phyloP scores from a whole-genome alignment of 345 rosid species.

The Moricandia arvensis region DNA sequence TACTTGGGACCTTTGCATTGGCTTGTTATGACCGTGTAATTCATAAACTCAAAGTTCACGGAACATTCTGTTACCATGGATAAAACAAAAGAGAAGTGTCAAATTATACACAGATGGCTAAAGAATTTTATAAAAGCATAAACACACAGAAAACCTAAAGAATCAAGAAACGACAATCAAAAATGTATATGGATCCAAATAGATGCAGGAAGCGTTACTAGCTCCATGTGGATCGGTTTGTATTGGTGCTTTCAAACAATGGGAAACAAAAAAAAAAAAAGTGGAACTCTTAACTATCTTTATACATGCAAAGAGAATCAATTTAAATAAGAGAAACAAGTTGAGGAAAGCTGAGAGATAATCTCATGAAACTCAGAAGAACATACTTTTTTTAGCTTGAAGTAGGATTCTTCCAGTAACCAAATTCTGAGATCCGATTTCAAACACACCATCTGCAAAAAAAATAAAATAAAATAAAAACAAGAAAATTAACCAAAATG shows the following conservation, averaged over 20 bases:
- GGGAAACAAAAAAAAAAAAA: background rate
- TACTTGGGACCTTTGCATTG: constrained; percentile 58
- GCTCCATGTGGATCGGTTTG: constrained; percentile 10
- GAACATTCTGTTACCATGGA: constrained; percentile 50
- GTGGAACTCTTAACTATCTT: background rate
- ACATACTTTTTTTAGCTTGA: constrained; percentile 62
- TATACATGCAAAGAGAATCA: background rate
- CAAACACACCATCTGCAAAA: constrained; percentile 44
- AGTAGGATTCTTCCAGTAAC: constrained; percentile 60
- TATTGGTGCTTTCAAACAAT: background rate
- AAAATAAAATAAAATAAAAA: background rate
- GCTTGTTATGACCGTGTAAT: constrained; percentile 53
- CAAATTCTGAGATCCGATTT: constrained; percentile 46
- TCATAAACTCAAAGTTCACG: constrained; percentile 59
- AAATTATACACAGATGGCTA: background rate
- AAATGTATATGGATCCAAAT: background rate
- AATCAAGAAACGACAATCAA: background rate
- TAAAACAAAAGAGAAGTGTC: background rate
- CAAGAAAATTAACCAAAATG: background rate
- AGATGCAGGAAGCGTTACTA: background rate
- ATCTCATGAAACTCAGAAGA: background rate
- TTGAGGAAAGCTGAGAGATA: background rate
- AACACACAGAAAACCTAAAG: background rate
- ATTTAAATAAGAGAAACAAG: background rate
- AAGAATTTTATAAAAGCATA: background rate